These are phyloP conservation scores for Candida patagonica DNA, from an alignment of 805 yeast genomes.

Conservation along the genomic window DNA sequence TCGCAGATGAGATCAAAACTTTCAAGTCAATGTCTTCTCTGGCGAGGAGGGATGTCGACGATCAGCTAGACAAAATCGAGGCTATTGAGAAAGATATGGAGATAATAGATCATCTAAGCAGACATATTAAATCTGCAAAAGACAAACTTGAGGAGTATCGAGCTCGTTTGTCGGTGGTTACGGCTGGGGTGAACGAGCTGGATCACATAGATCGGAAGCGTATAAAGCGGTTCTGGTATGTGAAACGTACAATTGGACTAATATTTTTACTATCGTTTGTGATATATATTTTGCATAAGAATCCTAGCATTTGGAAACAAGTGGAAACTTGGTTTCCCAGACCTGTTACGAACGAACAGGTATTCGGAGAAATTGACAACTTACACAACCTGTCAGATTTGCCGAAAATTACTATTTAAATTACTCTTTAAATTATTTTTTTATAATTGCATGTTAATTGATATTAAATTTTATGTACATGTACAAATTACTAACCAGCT, in stretches of 20 bases:
- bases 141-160: slow-evolving; percentile 19
- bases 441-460: no score
- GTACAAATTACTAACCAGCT: no score
- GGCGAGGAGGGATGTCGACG: slow-evolving; percentile 16
- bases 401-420: not conserved
- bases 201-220: slow-evolving; percentile 17
- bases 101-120: slow-evolving; percentile 17
- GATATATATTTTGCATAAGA: slow-evolving; percentile 3
- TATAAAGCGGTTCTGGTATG: slow-evolving; percentile 12
- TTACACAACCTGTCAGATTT: not conserved
- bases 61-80: slow-evolving; percentile 18
- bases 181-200: slow-evolving; percentile 15
- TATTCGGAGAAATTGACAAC: no score
- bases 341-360: no score
- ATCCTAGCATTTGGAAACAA: no score
- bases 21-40: slow-evolving; percentile 16
- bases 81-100: slow-evolving; percentile 18
- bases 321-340: no score
- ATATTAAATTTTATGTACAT: no score
- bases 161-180: slow-evolving; percentile 18
- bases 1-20: slow-evolving; percentile 13
- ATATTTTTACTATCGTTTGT: slow-evolving; percentile 4
- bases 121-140: slow-evolving; percentile 18
- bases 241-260: slow-evolving; percentile 8
- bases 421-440: no score